A percentile compares a stretch with the other conserved stretches of the same genome.
phyloP scores from a whole-genome alignment of 176 grass and related monocot genomes.

The Raddia guianensis region DNA sequence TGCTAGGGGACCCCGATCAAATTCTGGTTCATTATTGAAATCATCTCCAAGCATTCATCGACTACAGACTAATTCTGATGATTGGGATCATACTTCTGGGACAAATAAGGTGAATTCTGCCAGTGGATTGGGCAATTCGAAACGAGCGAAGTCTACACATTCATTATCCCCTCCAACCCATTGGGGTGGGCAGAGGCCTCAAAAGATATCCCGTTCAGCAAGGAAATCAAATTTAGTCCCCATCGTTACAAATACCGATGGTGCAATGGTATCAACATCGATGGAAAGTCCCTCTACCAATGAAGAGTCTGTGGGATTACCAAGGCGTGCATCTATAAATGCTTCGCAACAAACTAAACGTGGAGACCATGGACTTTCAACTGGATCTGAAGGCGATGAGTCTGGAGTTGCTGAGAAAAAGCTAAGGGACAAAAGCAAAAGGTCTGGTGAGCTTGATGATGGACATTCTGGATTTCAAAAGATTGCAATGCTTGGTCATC shows the following conservation, averaged over 20 bases:
- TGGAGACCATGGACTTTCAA: constrained; percentile 59
- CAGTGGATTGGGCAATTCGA: constrained; percentile 63
- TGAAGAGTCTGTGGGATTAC: constrained; percentile 47
- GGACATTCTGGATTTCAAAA: constrained; percentile 67
- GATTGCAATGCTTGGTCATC: constrained; percentile 65
- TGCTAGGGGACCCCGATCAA: constrained; percentile 72
- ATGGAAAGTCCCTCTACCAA: constrained; percentile 51
- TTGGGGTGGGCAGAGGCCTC: constrained; percentile 92
- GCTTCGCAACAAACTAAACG: constrained; percentile 52
- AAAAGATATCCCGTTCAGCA: constrained; percentile 80
- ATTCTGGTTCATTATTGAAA: constrained; percentile 70
- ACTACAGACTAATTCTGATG: constrained; percentile 60
- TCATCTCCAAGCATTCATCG: constrained; percentile 63
- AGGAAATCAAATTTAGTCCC: constrained; percentile 84
- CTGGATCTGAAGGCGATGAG: constrained; percentile 64
- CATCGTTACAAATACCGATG: constrained; percentile 56
- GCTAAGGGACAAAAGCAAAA: constrained; percentile 72
- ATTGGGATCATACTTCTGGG: constrained; percentile 67
- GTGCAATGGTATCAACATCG: constrained; percentile 45
- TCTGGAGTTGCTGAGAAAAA: constrained; percentile 73
- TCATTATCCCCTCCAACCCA: constrained; percentile 76
- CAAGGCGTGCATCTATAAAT: constrained; percentile 55
- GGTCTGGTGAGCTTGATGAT: constrained; percentile 66
- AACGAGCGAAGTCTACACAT: constrained; percentile 62
- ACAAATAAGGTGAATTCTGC: constrained; percentile 67